Percentiles rank a stretch among this genome's conserved stretches.
Evolutionary conservation across 2,329 filamentous ascomycete genomes (phyloP).

Genomic region (Fusarium phyllophilum): DNA sequence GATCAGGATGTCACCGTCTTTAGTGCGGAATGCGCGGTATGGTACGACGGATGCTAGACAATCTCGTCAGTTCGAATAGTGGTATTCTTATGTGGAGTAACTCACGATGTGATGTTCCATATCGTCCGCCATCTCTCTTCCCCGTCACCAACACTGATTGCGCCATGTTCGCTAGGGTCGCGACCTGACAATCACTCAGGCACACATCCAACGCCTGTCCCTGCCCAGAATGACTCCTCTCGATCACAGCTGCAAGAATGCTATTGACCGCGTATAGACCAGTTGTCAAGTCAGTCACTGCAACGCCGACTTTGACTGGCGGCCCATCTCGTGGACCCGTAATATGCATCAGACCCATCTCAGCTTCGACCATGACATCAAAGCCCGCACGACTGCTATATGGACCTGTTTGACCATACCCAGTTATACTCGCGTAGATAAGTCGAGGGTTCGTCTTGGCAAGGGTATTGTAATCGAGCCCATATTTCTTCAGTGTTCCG

Average conservation of each 20-base stretch:
- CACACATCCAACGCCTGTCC: constrained; percentile 93
- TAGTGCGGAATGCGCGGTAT: constrained; percentile 83
- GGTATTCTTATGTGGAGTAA: not conserved
- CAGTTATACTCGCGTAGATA: constrained; percentile 94
- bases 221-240: constrained; percentile 74
- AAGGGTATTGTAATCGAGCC: constrained; percentile 86
- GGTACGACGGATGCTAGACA: constrained; percentile 87
- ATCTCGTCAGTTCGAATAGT: accelerated
- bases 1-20: constrained; percentile 72
- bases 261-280: constrained; percentile 93
- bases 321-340: constrained; percentile 86
- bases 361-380: constrained; percentile 99
- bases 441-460: constrained; percentile 81
- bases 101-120: constrained; percentile 92
- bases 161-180: constrained; percentile 90
- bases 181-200: constrained; percentile 93
- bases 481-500: constrained; percentile 88
- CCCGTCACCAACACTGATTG: constrained; percentile 89
- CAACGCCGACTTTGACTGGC: constrained; percentile 95
- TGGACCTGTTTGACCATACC: constrained; percentile 93
- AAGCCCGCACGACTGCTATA: constrained; percentile 89
- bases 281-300: constrained; percentile 93
- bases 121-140: constrained; percentile 83
- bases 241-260: constrained; percentile 88
- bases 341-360: constrained; percentile 98